These are phyloP conservation scores for Ceratocystis harringtonii DNA, from an alignment of 2,329 filamentous ascomycete species.

Conservation along the genomic window DNA sequence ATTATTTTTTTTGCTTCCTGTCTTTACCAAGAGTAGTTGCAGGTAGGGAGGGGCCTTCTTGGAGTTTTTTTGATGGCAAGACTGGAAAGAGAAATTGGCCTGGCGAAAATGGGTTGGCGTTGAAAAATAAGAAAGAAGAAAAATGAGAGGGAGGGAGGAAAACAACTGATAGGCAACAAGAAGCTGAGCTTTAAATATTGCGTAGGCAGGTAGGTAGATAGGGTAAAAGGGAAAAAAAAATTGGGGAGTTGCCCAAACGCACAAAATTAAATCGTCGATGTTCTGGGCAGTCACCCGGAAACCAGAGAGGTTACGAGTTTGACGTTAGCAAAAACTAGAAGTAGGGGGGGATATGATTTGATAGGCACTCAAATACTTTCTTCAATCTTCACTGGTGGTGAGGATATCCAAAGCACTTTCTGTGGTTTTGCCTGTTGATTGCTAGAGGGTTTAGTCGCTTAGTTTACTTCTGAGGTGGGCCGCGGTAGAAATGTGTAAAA, in stretches of 20 bases:
- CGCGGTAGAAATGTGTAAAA: neutral
- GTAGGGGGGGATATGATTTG: neutral
- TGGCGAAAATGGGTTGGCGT: neutral
- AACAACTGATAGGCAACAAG: neutral
- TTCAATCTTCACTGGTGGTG: neutral
- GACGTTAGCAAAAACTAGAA: constrained; percentile 2
- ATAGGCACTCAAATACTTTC: neutral
- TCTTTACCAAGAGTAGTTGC: constrained; percentile 2
- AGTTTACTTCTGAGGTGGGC: neutral
- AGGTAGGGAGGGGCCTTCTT: neutral
- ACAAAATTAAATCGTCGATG: neutral
- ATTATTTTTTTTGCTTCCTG: neutral
- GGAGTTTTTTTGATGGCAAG: neutral
- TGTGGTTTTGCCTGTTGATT: neutral
- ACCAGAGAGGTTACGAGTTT: constrained; percentile 3
- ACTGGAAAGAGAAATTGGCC: constrained; percentile 2
- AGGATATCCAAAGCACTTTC: neutral
- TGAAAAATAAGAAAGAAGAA: constrained; percentile 2
- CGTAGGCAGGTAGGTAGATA: neutral
- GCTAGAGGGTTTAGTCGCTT: neutral
- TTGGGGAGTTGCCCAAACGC: constrained; percentile 3
- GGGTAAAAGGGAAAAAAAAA: constrained; percentile 6
- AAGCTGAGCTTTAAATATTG: neutral
- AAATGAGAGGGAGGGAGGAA: constrained; percentile 2
- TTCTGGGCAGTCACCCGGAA: neutral